A percentile compares a stretch with the other conserved stretches of the same genome.
These are phyloP conservation scores for Leptographium flavum DNA, from an alignment of 2,329 filamentous ascomycete genomes.

Conservation along the genomic window DNA sequence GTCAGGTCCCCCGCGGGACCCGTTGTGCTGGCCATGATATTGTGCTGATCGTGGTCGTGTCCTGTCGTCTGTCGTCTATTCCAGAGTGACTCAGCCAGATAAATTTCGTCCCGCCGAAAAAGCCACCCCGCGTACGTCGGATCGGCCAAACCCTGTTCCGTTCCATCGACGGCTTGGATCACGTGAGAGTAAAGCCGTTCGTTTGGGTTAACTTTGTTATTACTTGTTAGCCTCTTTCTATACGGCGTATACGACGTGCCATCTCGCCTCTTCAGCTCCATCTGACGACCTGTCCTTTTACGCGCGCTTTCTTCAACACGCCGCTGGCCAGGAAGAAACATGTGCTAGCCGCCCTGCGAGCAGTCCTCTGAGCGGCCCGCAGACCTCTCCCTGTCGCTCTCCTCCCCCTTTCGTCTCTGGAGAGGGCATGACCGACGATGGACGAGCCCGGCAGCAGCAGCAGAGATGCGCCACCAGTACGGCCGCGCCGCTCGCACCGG, in stretches of 20 bases:
- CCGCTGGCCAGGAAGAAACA: background rate
- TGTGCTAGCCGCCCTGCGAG: background rate
- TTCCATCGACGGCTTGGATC: too few relatives aligned
- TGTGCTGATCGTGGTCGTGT: background rate
- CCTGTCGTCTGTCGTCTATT: background rate
- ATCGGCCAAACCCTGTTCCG: background rate
- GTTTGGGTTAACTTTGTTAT: too few relatives aligned
- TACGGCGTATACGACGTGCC: too few relatives aligned
- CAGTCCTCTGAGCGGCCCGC: too few relatives aligned
- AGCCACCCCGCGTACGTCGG: background rate
- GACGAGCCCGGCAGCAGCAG: conserved; percentile 2
- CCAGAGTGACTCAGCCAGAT: background rate
- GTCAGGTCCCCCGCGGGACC: conserved; percentile 38
- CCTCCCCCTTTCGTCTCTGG: background rate
- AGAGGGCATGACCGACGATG: background rate
- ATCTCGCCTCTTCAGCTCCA: too few relatives aligned
- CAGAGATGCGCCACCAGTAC: background rate
- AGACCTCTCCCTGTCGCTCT: too few relatives aligned
- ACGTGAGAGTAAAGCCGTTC: too few relatives aligned
- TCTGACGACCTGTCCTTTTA: too few relatives aligned
- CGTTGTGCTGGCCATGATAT: conserved; percentile 14
- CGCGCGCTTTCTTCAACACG: background rate
- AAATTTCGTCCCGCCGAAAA: background rate
- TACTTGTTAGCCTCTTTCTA: too few relatives aligned
- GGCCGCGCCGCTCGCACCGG: background rate